Evolutionary conservation across 1,284 basidiomycete species (phyloP), one percentile per base, ranked within the genome.

Genomic region (Takashimella koratensis): DNA sequence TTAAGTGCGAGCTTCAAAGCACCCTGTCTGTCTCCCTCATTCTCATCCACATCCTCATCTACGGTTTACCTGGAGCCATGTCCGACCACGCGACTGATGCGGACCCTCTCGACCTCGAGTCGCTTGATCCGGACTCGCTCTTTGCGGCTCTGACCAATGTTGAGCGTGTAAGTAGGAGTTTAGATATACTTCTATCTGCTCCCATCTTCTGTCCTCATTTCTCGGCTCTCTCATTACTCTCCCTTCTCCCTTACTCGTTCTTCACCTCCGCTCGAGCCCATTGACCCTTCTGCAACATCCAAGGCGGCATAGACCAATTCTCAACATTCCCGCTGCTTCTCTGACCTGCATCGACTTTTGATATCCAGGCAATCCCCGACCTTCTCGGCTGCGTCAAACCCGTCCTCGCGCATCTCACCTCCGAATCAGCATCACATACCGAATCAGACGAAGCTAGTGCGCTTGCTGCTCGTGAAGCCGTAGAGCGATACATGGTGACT

Each of bases 351-450:
- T 41, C 45, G 36, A 54, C 45, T 36, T 12, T 43, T 30, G 5
- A 26, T 52, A 3, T 36, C 25, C 54, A 70, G 69, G 70, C 70
- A 4, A 60, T 74, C 20, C 72, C 72, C 2, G 58, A 64, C 12
- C 56, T 74, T 2, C 55, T 74, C 2, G 45, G 61, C 4, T 65
- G 54, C 24, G 52, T 73, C 36, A 74, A 74, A 52, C 72, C 72
- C 3, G 61, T 74, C 2, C 58, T 74, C 20, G 47, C 65, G 5
- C 66, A 73, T 44, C 61, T 73, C 11, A 44, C 43, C 16, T 48
- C 60, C n/a, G 48, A 59, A 10, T n/a, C n/a, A n/a, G 47, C 27
- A 5, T 24, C 47, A 6, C 19, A 43, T 3, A 19, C 47, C 25
- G 53, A 30, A 13, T 56, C 56, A 20, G 65, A 65, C 52, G 64